Evolutionary conservation across 1,284 basidiomycete genomes (phyloP), one percentile per base, ranked within the genome.

Genomic region (Austropuccinia psidii): DNA sequence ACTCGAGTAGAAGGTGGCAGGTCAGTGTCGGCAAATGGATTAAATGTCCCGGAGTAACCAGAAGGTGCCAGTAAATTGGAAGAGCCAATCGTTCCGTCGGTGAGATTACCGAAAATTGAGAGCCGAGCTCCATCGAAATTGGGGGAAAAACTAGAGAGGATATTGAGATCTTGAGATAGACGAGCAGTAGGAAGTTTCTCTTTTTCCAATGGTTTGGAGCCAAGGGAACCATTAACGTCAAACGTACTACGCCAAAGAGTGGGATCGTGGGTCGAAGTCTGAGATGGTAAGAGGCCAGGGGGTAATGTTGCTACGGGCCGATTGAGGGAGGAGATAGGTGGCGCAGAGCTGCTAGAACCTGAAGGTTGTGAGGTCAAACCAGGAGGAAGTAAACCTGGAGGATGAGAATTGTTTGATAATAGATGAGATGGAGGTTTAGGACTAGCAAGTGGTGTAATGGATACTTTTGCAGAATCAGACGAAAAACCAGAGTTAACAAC

Each of bases 1-100:
- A 27, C 6, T 9, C 24, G 65, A 39, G 35, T 50, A 24, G 55
- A n/a, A 17, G 35, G 39, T 21, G 43, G 43, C 11, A 72, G 41
- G 24, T 72, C 69, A 41, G 58, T 62, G 19, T 72, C 69, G 9
- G 58, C 69, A 54, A 72, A 72, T 19, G 69, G 69, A 54, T 72
- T 62, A 37, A 72, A 72, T 4, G 57, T 72, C n/a, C 69, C 69
- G 15, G 69, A 72, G 37, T 72, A 72, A 29, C 58, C 57, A 49
- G 55, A 57, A 11, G 67, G 45, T 24, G 43, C 39, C 19, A 57
- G 37, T 6, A 27, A 11, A 37, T 47, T 19, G 24, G 69, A 47
- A 24, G 45, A 45, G 9, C 55, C 52, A 27, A 60, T 62, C 11
- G 57, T 37, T 8, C 55, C 31, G 15, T 61, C 58, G 21, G 49